Evolutionary conservation across 1,284 basidiomycete species (phyloP).

Genomic region (Puccinia sorghi): DNA sequence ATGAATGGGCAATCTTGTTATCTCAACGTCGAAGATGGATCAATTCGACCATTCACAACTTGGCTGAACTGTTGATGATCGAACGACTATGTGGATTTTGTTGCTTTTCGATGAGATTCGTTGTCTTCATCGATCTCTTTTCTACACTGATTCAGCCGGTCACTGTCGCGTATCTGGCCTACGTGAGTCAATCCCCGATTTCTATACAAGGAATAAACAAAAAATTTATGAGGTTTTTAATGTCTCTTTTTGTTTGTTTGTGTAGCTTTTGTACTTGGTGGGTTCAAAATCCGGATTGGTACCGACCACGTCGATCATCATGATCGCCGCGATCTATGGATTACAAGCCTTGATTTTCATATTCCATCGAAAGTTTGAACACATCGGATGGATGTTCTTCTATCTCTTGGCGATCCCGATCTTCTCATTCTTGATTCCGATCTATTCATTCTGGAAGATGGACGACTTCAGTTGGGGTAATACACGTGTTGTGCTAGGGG

Average conservation of each 20-base stretch:
- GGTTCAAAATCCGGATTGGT: constrained; percentile 54
- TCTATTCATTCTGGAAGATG: constrained; percentile 99
- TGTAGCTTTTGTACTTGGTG: constrained; percentile 52
- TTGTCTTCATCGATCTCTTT: constrained; percentile 88
- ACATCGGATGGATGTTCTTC: constrained; percentile 82
- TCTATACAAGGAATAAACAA: neutral
- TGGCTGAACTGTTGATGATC: constrained; percentile 77
- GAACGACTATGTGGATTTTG: constrained; percentile 55
- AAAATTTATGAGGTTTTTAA: neutral
- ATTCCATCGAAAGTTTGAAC: constrained; percentile 58
- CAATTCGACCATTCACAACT: constrained; percentile 97
- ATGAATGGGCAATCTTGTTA: constrained; percentile 89
- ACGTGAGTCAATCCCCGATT: constrained; percentile 66
- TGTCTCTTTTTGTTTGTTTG: neutral
- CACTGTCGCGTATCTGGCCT: constrained; percentile 72
- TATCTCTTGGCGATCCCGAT: constrained; percentile 91
- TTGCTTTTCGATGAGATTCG: constrained; percentile 97
- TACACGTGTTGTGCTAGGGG: constrained; percentile 89
- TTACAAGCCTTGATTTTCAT: constrained; percentile 59
- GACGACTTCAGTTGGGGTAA: constrained; percentile 72
- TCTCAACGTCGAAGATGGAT: constrained; percentile 99
- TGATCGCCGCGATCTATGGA: constrained; percentile 92
- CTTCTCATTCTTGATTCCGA: constrained; percentile 87
- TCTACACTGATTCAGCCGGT: constrained; percentile 81
- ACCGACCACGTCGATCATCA: constrained; percentile 71